phyloP scores from a whole-genome alignment of 2,329 filamentous ascomycete genomes.

The Phoma sp. region DNA sequence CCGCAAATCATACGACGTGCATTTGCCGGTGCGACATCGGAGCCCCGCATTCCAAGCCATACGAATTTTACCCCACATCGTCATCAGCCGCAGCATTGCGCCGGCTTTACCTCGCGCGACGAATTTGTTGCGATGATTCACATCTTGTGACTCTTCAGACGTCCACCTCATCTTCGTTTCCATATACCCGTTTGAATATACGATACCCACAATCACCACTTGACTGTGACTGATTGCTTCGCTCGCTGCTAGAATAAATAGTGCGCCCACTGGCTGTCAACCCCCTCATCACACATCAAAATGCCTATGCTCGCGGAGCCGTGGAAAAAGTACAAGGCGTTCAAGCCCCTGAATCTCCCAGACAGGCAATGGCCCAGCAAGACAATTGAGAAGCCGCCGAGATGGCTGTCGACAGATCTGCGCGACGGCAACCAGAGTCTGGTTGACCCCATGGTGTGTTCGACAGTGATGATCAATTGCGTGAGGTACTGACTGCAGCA shows the following conservation, averaged over 20 bases:
- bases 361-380: slow-evolving; percentile 84
- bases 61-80: slow-evolving; percentile 17
- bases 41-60: slow-evolving; percentile 14
- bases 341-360: slow-evolving; percentile 69
- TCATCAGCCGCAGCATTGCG: slow-evolving; percentile 14
- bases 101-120: slow-evolving; percentile 15
- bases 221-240: slow-evolving; percentile 6
- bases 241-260: not conserved
- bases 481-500: slow-evolving; percentile 46
- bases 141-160: slow-evolving; percentile 8
- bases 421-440: slow-evolving; percentile 94
- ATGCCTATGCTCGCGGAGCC: slow-evolving; percentile 71
- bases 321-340: slow-evolving; percentile 76
- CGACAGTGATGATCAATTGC: not conserved
- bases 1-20: slow-evolving; percentile 2
- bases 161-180: not conserved
- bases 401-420: slow-evolving; percentile 89
- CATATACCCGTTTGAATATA: not conserved
- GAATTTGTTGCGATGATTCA: slow-evolving; percentile 14
- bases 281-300: slow-evolving; percentile 11
- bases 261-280: not conserved
- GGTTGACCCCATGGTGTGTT: slow-evolving; percentile 84
- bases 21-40: slow-evolving; percentile 10
- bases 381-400: slow-evolving; percentile 79
- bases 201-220: slow-evolving; percentile 9